Conservation (phyloP, 176 grass and related monocot genomes). For the Alloteropsis semialata region DNA sequence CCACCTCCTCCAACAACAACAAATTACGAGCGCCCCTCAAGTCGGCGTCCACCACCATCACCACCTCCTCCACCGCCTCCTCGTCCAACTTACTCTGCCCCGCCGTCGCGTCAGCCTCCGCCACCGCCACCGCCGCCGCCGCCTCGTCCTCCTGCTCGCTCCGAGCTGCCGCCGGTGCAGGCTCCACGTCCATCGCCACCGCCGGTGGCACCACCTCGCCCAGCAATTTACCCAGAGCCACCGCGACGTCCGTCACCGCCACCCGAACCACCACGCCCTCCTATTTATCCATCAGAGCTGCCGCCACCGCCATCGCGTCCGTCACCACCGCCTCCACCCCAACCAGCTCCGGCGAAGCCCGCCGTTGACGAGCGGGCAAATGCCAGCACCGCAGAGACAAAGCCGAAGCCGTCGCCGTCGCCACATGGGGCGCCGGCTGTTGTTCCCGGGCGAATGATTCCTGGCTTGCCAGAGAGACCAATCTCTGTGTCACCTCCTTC, state of each 20-base stretch:
- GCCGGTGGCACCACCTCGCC: background rate
- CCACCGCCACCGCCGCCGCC: background rate
- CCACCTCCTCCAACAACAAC: background rate
- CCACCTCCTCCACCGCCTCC: background rate
- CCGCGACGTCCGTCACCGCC: background rate
- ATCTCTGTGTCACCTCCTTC: background rate
- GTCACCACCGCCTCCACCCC: background rate
- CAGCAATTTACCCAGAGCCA: background rate
- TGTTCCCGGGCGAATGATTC: background rate
- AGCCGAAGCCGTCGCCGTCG: background rate
- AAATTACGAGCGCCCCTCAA: background rate
- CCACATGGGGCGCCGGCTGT: background rate
- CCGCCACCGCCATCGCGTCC: background rate
- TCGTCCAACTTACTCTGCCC: background rate
- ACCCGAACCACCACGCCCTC: background rate
- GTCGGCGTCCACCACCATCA: background rate
- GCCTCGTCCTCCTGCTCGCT: background rate
- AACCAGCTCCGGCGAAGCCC: background rate
- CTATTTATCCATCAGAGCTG: background rate
- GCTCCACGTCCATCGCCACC: background rate
- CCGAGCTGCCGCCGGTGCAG: background rate
- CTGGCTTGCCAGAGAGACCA: background rate
- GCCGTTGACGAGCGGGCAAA: background rate
- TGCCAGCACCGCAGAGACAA: too few relatives aligned
- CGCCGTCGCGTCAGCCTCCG: background rate